These are phyloP conservation scores for Cercophora scortea DNA, from an alignment of 495 filamentous ascomycete genomes.

Conservation along the genomic window DNA sequence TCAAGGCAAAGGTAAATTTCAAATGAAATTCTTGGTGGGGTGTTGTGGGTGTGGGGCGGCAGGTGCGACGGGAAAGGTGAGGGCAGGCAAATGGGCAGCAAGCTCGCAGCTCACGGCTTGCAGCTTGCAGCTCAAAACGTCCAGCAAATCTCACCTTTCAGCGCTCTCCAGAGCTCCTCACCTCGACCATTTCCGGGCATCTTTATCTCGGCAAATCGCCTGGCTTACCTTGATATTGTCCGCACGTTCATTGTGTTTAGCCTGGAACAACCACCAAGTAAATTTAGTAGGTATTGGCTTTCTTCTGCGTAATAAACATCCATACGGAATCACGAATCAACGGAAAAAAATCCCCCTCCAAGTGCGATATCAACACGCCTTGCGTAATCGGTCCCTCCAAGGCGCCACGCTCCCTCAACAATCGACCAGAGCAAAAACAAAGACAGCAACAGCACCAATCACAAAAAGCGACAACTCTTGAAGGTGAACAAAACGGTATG, in stretches of 20 bases:
- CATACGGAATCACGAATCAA: too few species aligned
- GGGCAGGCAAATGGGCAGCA: not conserved
- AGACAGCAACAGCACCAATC: not conserved
- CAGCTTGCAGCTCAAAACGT: not conserved
- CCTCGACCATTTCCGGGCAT: too few species aligned
- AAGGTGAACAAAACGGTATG: not conserved
- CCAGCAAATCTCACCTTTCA: not conserved
- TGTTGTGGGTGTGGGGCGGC: slow-evolving; percentile 16
- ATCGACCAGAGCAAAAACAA: not conserved
- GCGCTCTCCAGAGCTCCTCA: too few species aligned
- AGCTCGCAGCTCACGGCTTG: not conserved
- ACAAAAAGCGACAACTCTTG: not conserved
- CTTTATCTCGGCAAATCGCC: too few species aligned
- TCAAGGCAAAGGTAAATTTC: slow-evolving; percentile 2
- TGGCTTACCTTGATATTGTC: too few species aligned
- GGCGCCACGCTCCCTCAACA: not conserved
- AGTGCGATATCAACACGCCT: too few species aligned
- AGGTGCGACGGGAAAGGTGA: not conserved
- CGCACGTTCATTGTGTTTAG: too few species aligned
- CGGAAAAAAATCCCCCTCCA: too few species aligned
- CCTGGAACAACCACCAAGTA: too few species aligned
- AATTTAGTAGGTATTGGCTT: too few species aligned
- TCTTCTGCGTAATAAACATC: too few species aligned
- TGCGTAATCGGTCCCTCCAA: too few species aligned
- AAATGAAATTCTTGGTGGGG: slow-evolving; percentile 18